Evolutionary conservation across 257 asterid species (phyloP).

Genomic region (Datura wrightii): DNA sequence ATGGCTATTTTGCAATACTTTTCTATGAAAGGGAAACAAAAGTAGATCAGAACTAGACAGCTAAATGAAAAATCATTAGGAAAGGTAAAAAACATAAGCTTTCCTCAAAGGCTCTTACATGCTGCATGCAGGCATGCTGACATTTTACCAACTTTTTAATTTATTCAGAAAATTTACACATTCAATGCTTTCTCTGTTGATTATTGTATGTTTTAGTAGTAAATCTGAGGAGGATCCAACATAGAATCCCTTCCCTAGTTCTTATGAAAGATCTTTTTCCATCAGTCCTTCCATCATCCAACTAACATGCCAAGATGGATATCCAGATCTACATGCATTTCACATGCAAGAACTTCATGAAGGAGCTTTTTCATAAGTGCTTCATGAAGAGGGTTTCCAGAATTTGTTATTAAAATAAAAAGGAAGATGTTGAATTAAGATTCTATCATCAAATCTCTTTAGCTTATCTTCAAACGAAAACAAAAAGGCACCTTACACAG

Average conservation of each 20-base stretch:
- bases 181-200: neutral
- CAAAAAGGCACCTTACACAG: neutral
- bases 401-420: neutral
- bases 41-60: neutral
- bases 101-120: neutral
- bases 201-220: neutral
- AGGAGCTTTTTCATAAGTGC: neutral
- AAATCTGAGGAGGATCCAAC: neutral
- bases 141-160: neutral
- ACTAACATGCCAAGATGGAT: neutral
- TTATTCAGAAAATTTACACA: neutral
- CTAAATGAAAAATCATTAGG: neutral
- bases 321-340: neutral
- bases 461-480: neutral
- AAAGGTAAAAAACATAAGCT: neutral
- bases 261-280: neutral
- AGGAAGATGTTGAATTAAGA: neutral
- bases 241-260: neutral
- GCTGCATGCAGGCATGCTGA: conserved; percentile 16
- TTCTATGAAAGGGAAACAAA: neutral
- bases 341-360: conserved; percentile 22
- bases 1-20: neutral
- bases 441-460: neutral
- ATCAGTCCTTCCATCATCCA: neutral
- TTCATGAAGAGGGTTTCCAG: neutral